Evolutionary conservation across 352 stramenopile species (phyloP), one percentile per base, ranked within the genome.

Genomic region (Saprolegnia parasitica): DNA sequence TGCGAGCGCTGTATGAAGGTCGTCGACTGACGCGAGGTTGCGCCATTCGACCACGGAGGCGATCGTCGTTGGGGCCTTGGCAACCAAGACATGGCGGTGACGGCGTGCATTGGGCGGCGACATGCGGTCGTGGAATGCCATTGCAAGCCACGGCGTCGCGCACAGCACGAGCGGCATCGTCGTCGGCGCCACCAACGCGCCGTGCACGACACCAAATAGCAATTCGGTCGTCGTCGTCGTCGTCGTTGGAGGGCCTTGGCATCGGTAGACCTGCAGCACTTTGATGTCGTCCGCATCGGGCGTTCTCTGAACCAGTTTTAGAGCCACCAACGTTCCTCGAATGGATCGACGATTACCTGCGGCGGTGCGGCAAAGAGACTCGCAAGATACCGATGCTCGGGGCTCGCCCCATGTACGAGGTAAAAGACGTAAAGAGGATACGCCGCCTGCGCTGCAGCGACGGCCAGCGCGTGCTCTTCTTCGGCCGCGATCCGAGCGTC

Each of bases 401-500:
- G 71, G 6, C 74, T 75, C 54, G 87, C 77, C 13, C 78, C 68
- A 0, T 76, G 49, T 0, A 91, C 26, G 45, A 78, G 73, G 40
- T 91, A 79, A n/a, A 83, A 82, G 8, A 75, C 80, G 29, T 86
- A 68, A 0, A 26, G 35, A 10, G 75, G 74, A 40, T 74, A 73
- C 9, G 73, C 68, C 39, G 72, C 76, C 55, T 89, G 76, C 0
- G 88, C 63, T 0, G 73, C 71, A 23, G 77, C 68, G 3, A 86
- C 70, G 1, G 62, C 77, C 0, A 79, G 42, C 2, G 78, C 74
- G 52, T 81, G 74, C 3, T 71, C 72, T 26, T 85, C 77, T 39
- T 86, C 77, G 0, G 81, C 80, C 16, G 78, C 58, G 0, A 74
- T 74, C 21, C 83, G 80, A 62, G 83, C 70, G 71, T 91, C 80